Evolutionary conservation across 805 yeast genomes (phyloP).

Genomic region (Monosporozyma siamensis): DNA sequence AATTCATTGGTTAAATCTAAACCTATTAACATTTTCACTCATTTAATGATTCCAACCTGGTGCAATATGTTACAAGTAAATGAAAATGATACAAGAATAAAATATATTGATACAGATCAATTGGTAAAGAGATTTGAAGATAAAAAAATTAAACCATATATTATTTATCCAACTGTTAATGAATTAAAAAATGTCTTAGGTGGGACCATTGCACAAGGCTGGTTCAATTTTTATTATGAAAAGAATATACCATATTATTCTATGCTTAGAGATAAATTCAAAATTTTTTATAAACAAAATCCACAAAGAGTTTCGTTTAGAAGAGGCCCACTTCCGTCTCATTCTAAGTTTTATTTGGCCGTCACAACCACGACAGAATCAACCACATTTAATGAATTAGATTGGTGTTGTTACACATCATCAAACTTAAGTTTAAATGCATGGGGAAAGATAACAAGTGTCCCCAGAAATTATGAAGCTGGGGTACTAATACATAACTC

Average conservation of each 20-base stretch:
- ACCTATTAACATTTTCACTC: conserved; percentile 18
- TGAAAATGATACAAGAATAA: background rate
- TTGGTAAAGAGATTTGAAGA: background rate
- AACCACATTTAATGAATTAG: conserved; percentile 23
- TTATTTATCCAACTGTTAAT: conserved; percentile 23
- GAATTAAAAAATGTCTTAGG: conserved; percentile 17
- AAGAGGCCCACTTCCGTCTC: conserved; percentile 37
- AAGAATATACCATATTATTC: conserved; percentile 11
- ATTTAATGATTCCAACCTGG: conserved; percentile 18
- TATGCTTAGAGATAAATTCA: conserved; percentile 11
- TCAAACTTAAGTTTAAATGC: conserved; percentile 71
- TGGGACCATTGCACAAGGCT: conserved; percentile 19
- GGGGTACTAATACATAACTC: conserved; percentile 39
- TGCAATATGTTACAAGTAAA: background rate
- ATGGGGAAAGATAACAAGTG: conserved; percentile 50
- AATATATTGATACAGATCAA: background rate
- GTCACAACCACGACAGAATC: conserved; percentile 39
- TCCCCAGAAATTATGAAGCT: conserved; percentile 42
- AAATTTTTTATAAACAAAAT: conserved; percentile 20
- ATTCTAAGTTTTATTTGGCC: conserved; percentile 58
- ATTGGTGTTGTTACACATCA: conserved; percentile 68
- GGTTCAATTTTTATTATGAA: conserved; percentile 24
- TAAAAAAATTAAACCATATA: conserved; percentile 13
- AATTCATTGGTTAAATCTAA: conserved; percentile 11
- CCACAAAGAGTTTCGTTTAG: background rate